These are phyloP conservation scores for Bolboschoenoplectus hybrid DNA, from an alignment of 202 grass and related monocot species.

Conservation along the genomic window DNA sequence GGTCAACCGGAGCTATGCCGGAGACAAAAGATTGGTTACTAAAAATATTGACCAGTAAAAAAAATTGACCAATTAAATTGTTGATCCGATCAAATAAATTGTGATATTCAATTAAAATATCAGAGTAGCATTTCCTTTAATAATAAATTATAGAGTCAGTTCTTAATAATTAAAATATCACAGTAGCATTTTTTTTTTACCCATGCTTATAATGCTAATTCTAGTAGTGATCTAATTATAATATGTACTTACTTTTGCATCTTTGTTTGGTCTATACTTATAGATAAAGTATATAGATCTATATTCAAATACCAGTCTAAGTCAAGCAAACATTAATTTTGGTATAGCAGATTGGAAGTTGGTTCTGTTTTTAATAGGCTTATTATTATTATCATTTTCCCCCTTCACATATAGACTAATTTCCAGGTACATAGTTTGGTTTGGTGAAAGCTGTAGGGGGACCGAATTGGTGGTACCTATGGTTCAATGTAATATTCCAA, in stretches of 20 bases:
- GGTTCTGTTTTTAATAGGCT: no score
- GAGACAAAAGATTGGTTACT: no score
- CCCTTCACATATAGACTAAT: background rate
- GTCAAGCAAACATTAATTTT: background rate
- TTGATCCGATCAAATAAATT: no score
- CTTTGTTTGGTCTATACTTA: background rate
- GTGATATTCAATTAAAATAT: no score
- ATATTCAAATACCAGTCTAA: background rate
- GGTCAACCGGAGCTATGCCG: no score
- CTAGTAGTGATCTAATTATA: background rate
- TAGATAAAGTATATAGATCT: background rate
- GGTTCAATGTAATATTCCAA: constrained; percentile 5
- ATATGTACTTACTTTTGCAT: background rate
- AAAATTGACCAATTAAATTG: no score
- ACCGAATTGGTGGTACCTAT: background rate
- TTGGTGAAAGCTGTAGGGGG: constrained; percentile 17
- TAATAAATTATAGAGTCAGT: no score
- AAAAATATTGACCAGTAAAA: no score
- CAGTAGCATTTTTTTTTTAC: no score
- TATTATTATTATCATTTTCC: no score
- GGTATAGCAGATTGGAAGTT: background rate
- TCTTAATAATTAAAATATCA: no score
- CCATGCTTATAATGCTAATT: background rate
- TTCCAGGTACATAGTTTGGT: background rate
- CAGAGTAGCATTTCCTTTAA: no score